phyloP scores from a whole-genome alignment of 1,284 basidiomycete species.

The Trametes polyzona region DNA sequence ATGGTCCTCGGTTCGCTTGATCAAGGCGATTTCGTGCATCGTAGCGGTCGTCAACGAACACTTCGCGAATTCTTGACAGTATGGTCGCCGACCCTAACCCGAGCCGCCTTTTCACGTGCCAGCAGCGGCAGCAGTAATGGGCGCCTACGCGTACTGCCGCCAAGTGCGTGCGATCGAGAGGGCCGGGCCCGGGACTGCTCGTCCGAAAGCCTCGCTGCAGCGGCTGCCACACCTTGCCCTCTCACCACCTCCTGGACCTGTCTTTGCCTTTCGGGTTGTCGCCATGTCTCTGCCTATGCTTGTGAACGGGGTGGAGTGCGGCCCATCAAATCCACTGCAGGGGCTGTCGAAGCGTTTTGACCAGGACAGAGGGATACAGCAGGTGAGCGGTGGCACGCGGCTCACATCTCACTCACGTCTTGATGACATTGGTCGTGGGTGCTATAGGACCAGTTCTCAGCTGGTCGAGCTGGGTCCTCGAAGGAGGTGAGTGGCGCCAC shows the following conservation, averaged over 20 bases:
- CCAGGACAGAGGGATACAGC: conserved; percentile 76
- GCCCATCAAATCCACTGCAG: conserved; percentile 82
- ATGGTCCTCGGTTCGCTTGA: too few relatives aligned
- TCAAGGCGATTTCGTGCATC: too few relatives aligned
- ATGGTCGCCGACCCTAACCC: background rate
- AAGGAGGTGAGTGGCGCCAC: conserved; percentile 49
- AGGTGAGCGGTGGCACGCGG: conserved; percentile 50
- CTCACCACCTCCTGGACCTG: background rate
- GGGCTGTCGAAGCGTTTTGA: conserved; percentile 77
- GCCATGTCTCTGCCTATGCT: conserved; percentile 78
- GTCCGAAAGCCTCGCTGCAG: background rate
- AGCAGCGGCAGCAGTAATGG: background rate
- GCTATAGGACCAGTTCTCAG: conserved; percentile 66
- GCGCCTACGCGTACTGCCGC: conserved; percentile 9
- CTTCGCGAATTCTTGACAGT: too few relatives aligned
- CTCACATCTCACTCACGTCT: background rate
- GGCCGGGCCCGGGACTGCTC: background rate
- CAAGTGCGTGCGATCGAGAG: background rate
- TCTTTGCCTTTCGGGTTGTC: background rate
- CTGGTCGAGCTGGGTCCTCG: conserved; percentile 58
- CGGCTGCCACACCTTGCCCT: conserved; percentile 3
- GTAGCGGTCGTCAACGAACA: too few relatives aligned
- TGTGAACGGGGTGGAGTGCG: conserved; percentile 75
- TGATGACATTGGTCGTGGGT: background rate
- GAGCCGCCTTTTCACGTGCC: conserved; percentile 1